A percentile compares a stretch with the other conserved stretches of the same genome.
Conservation (phyloP, 768 basidiomycete genomes). For the Serendipita vermifera region DNA sequence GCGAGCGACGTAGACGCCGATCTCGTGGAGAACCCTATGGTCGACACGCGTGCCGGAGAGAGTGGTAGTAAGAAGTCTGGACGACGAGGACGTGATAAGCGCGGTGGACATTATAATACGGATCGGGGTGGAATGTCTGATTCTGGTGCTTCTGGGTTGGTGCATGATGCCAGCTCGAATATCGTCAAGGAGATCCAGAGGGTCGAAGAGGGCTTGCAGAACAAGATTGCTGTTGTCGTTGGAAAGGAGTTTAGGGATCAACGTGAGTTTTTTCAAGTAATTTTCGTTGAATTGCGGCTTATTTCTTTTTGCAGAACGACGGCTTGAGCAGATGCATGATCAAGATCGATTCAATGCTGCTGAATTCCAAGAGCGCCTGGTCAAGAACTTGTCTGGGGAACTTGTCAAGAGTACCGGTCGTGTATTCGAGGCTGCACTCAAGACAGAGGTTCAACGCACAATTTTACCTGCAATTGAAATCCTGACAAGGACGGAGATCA, state of each 20-base stretch:
- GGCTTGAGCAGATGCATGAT: conserved; percentile 66
- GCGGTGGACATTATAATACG: background rate
- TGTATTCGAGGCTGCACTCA: conserved; percentile 81
- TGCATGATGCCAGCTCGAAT: background rate
- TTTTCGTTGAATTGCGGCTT: conserved; percentile 11
- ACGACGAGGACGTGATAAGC: background rate
- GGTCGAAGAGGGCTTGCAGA: conserved; percentile 69
- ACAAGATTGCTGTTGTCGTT: conserved; percentile 62
- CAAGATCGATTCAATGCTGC: conserved; percentile 51
- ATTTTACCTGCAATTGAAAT: conserved; percentile 71
- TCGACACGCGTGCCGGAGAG: background rate
- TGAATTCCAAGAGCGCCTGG: conserved; percentile 81
- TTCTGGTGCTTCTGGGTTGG: conserved; percentile 1
- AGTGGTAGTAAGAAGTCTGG: background rate
- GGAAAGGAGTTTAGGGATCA: conserved; percentile 84
- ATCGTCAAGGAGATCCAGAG: conserved; percentile 54
- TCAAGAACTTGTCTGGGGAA: conserved; percentile 78
- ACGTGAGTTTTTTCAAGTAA: conserved; percentile 36
- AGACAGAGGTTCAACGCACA: conserved; percentile 69
- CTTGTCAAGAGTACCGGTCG: conserved; percentile 78
- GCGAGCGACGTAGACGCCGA: conserved; percentile 12
- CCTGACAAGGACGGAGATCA: conserved; percentile 72
- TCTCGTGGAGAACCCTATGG: background rate
- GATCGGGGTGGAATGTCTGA: background rate
- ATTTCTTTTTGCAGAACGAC: conserved; percentile 43